Conservation (phyloP, 257 asterid species). For the Thymus quinquecostatus region DNA sequence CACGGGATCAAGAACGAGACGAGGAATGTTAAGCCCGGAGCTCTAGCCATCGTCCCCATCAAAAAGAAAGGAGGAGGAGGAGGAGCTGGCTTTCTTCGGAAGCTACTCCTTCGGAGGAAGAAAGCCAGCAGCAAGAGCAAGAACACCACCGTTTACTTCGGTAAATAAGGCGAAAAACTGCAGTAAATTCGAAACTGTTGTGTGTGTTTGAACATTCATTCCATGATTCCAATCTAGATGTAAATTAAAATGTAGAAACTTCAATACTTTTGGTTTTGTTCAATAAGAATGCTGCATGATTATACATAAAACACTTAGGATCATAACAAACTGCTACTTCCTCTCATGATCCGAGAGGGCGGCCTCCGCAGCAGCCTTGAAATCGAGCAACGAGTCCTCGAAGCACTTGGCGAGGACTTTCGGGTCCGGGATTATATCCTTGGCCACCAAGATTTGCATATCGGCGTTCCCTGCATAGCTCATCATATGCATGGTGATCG, state of each 20-base stretch:
- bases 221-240: slow-evolving; percentile 12
- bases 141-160: slow-evolving; percentile 40
- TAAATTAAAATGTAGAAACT: not conserved
- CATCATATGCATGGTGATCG: slow-evolving; percentile 78
- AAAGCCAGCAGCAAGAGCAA: slow-evolving; percentile 44
- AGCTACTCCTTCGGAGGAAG: slow-evolving; percentile 69
- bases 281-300: not conserved
- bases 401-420: slow-evolving; percentile 67
- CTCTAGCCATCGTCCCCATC: slow-evolving; percentile 56
- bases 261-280: not conserved
- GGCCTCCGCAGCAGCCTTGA: slow-evolving; percentile 59
- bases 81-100: slow-evolving; percentile 62
- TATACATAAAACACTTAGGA: not conserved
- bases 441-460: slow-evolving; percentile 76
- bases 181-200: slow-evolving; percentile 28
- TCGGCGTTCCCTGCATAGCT: slow-evolving; percentile 77
- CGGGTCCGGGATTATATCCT: slow-evolving; percentile 72
- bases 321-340: not conserved
- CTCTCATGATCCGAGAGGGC: slow-evolving; percentile 24
- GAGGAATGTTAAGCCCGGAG: slow-evolving; percentile 36
- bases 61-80: slow-evolving; percentile 53
- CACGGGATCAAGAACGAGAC: slow-evolving; percentile 28
- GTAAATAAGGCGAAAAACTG: slow-evolving; percentile 36
- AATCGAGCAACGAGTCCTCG: slow-evolving; percentile 58
- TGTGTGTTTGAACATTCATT: slow-evolving; percentile 21